These are phyloP conservation scores for Suhomyces terraborum DNA, from an alignment of 1,139 yeast species.

Conservation along the genomic window DNA sequence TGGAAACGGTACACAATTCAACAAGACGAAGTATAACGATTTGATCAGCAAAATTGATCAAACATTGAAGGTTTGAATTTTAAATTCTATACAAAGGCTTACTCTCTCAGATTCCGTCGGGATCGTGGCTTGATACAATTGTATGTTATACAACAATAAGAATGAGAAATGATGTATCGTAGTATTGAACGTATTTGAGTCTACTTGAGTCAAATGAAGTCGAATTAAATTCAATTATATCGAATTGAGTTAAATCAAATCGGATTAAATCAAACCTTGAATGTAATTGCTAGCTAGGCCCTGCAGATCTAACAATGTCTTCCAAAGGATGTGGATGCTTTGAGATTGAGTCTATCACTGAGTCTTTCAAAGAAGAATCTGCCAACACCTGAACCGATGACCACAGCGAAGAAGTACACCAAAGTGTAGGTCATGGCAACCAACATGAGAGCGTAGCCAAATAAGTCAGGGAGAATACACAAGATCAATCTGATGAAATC, in stretches of 20 bases:
- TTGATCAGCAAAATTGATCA: slow-evolving; percentile 30
- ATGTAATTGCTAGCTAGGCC: too few relatives aligned
- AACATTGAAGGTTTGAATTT: too few relatives aligned
- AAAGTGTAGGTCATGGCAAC: slow-evolving; percentile 73
- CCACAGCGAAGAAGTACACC: slow-evolving; percentile 70
- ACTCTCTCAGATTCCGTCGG: not conserved
- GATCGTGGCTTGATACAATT: not conserved
- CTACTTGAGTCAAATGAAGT: too few relatives aligned
- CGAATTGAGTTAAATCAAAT: too few relatives aligned
- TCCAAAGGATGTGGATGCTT: slow-evolving; percentile 15
- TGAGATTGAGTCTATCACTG: slow-evolving; percentile 36
- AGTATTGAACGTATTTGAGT: not conserved
- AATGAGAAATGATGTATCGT: not conserved
- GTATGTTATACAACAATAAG: not conserved
- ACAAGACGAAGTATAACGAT: slow-evolving; percentile 43
- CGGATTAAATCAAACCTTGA: too few relatives aligned
- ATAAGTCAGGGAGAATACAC: slow-evolving; percentile 61
- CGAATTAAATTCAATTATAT: too few relatives aligned
- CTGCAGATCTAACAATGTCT: slow-evolving; percentile 11
- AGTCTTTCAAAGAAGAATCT: slow-evolving; percentile 67
- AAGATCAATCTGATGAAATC: slow-evolving; percentile 57
- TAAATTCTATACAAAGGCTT: too few relatives aligned
- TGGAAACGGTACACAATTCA: slow-evolving; percentile 43
- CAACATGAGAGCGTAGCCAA: slow-evolving; percentile 73
- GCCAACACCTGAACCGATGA: slow-evolving; percentile 67